Percentiles rank a stretch among this genome's conserved stretches.
Evolutionary conservation across 768 basidiomycete species (phyloP).

Genomic region (Phlebiopsis gigantea): DNA sequence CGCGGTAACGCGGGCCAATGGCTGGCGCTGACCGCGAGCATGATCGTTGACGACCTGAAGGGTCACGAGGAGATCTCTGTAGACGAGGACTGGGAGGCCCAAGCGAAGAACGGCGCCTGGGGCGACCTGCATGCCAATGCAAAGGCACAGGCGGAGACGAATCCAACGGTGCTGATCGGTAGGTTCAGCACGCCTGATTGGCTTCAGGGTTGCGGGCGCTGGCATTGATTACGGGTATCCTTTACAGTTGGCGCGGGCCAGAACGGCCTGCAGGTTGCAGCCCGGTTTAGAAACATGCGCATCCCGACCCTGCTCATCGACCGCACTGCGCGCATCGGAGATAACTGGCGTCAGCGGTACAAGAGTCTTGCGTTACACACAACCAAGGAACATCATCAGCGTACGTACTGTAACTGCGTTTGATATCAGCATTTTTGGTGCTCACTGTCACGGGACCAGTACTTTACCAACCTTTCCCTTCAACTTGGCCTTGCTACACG

Average conservation of each 20-base stretch:
- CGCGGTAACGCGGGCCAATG: slow-evolving; percentile 18
- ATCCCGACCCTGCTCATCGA: slow-evolving; percentile 36
- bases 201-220: slow-evolving; percentile 3
- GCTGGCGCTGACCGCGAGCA: slow-evolving; percentile 34
- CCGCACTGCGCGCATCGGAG: slow-evolving; percentile 29
- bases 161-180: slow-evolving; percentile 2
- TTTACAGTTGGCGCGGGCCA: slow-evolving; percentile 39
- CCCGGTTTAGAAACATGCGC: slow-evolving; percentile 37
- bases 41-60: slow-evolving; percentile 28
- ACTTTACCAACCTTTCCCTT: slow-evolving; percentile 26
- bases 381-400: slow-evolving; percentile 19
- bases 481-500: slow-evolving; percentile 34
- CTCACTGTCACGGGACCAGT: too few relatives aligned
- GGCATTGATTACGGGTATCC: slow-evolving; percentile 25
- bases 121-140: neutral
- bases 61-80: slow-evolving; percentile 28
- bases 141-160: neutral
- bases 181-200: neutral
- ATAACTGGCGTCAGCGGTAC: slow-evolving; percentile 40
- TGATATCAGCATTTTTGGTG: slow-evolving; percentile 3
- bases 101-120: slow-evolving; percentile 21
- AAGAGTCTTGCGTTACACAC: slow-evolving; percentile 38
- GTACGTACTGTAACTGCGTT: slow-evolving; percentile 8
- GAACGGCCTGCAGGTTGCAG: slow-evolving; percentile 37
- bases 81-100: slow-evolving; percentile 28